A percentile compares a stretch with the other conserved stretches of the same genome.
Conservation (phyloP, 140 eudicot species). For the Cichorium intybus region DNA sequence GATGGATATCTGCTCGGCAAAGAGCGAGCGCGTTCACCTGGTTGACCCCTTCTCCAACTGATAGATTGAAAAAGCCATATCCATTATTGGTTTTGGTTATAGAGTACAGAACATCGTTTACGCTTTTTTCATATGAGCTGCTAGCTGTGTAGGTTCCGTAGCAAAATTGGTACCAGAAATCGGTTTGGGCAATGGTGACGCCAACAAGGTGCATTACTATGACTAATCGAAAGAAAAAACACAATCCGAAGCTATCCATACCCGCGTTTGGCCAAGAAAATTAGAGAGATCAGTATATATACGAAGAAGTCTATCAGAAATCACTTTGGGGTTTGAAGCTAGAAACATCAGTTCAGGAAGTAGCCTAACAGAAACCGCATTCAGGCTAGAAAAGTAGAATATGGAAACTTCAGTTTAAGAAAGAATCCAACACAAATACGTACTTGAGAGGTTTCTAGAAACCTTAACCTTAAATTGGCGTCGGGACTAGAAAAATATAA, state of each 20-base stretch:
- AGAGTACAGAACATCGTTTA: background rate
- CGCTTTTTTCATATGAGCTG: background rate
- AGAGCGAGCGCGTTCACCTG: background rate
- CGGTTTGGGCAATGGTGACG: background rate
- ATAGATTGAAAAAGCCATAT: background rate
- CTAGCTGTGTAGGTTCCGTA: background rate
- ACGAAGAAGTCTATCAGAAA: background rate
- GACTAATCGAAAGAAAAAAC: background rate
- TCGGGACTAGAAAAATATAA: background rate
- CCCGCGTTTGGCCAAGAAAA: background rate
- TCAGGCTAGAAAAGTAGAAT: background rate
- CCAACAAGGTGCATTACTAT: background rate
- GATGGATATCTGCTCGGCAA: background rate
- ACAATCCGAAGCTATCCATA: background rate
- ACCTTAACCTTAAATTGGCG: background rate
- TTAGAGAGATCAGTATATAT: background rate
- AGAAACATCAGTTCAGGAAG: too few relatives aligned
- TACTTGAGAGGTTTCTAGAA: background rate
- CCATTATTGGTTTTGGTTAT: slow-evolving; percentile 5
- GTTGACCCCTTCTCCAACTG: background rate
- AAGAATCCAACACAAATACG: background rate
- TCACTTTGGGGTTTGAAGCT: background rate
- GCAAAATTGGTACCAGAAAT: background rate
- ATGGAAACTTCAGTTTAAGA: background rate
- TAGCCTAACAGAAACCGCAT: background rate